Evolutionary conservation across 2,329 filamentous ascomycete species (phyloP), one percentile per base, ranked within the genome.

Genomic region (Aciculosporium take): DNA sequence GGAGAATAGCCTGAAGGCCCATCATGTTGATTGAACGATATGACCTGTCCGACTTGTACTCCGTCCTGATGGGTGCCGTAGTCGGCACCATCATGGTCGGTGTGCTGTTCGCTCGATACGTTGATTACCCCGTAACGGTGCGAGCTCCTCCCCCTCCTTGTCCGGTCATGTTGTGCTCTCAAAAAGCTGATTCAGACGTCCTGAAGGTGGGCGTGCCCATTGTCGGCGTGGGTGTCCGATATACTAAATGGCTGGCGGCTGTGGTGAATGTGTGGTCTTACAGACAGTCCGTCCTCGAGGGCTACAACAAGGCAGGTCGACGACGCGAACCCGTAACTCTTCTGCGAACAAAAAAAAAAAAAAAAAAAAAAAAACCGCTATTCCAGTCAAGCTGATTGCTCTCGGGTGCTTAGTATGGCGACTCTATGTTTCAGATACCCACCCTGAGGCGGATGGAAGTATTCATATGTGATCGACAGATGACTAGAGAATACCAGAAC

Each of bases 401-500:
- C 5, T 28, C 21, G 5, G 5, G 10, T 28, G 17, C 21, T 5
- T 15, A 48, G 46, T 28, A 48, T 29, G 35, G 44, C 8, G 27
- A 44, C 18, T 32, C 17, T 20, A 44, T 37, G 2, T 46, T 48
- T 36, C 46, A 48, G 28, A 46, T 48, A 29, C 46, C 46, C 1
- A 48, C 46, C 25, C 42, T 48, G 46, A 48, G 39, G 23, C 37
- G 44, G 3, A 48, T 48, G 46, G 46, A 48, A 27, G 37, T 46
- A 15, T 48, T 48, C 15, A 43, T 48, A 18, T 48, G 46, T 39
- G 40, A 46, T 31, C 28, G 44, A 3, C 28, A 42, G 25, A 44
- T 48, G 46, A 46, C 46, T 7, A 37, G 42, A 15, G 44, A 48
- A 15, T 48, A 48, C 15, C 41, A 43, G 18, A 39, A 40, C 12